Evolutionary conservation across 257 asterid genomes (phyloP).

Genomic region (Ajuga chamaepitys): DNA sequence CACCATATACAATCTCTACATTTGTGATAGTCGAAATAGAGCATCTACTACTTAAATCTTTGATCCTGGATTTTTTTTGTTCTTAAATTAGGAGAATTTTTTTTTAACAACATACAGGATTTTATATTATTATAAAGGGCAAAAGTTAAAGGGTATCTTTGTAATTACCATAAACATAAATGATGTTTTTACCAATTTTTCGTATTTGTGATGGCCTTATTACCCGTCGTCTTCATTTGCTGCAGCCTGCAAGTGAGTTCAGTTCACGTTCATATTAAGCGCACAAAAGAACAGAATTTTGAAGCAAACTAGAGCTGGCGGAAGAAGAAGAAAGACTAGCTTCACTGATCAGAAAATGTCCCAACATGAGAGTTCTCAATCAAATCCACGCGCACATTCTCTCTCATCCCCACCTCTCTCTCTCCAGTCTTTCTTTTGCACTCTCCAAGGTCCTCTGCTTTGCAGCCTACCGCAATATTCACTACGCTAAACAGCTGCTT

Average conservation of each 20-base stretch:
- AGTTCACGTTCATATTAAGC: not conserved
- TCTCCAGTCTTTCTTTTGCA: constrained; percentile 30
- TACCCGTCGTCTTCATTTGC: not conserved
- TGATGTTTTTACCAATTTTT: too few relatives aligned
- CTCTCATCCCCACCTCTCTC: constrained; percentile 34
- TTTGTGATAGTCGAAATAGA: too few relatives aligned
- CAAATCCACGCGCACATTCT: constrained; percentile 61
- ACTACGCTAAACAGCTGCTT: constrained; percentile 40
- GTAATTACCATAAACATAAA: too few relatives aligned
- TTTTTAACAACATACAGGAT: too few relatives aligned
- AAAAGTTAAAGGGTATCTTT: too few relatives aligned
- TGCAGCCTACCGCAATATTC: constrained; percentile 50
- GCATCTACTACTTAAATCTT: too few relatives aligned
- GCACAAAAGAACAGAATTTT: not conserved
- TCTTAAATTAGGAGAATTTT: too few relatives aligned
- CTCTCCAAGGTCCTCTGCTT: constrained; percentile 59
- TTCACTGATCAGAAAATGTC: constrained; percentile 51
- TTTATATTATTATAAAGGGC: too few relatives aligned
- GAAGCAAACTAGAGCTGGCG: constrained; percentile 28
- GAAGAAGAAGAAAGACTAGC: constrained; percentile 46
- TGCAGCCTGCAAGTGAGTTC: not conserved
- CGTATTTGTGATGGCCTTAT: too few relatives aligned
- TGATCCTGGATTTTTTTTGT: too few relatives aligned
- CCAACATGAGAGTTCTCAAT: constrained; percentile 45
- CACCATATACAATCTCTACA: too few relatives aligned